Conservation (phyloP, 768 basidiomycete species). For the Lactarius quietus region DNA sequence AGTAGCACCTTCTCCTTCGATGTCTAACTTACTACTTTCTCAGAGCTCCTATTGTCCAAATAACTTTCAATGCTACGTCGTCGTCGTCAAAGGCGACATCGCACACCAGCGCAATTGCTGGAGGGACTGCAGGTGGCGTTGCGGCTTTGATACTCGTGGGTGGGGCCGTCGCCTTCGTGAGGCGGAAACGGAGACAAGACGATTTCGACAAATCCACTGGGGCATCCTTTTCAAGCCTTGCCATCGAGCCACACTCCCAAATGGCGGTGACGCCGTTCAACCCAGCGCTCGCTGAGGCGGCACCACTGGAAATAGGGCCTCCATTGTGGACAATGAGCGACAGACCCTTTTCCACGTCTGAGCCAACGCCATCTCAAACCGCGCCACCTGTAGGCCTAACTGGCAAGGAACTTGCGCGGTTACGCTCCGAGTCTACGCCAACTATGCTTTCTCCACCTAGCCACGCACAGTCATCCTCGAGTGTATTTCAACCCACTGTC, state of each 20-base stretch:
- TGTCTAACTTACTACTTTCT: not conserved
- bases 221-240: not conserved
- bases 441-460: not conserved
- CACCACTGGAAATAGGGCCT: not conserved
- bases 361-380: not conserved
- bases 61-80: not conserved
- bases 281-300: not conserved
- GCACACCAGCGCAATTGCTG: conserved; percentile 20
- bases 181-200: conserved; percentile 8
- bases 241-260: not conserved
- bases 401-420: conserved; percentile 16
- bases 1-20: not conserved
- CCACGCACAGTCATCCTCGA: not conserved
- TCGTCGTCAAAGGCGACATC: not conserved
- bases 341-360: not conserved
- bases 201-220: not conserved
- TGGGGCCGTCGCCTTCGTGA: not conserved
- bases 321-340: not conserved
- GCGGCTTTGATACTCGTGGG: not conserved
- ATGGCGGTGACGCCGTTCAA: conserved; percentile 5
- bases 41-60: conserved; percentile 7
- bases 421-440: conserved; percentile 2
- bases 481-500: not conserved
- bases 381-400: conserved; percentile 3
- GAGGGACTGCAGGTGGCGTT: conserved; percentile 22